These are phyloP conservation scores for Penicillium lividum DNA, from an alignment of 495 filamentous ascomycete species.

Conservation along the genomic window DNA sequence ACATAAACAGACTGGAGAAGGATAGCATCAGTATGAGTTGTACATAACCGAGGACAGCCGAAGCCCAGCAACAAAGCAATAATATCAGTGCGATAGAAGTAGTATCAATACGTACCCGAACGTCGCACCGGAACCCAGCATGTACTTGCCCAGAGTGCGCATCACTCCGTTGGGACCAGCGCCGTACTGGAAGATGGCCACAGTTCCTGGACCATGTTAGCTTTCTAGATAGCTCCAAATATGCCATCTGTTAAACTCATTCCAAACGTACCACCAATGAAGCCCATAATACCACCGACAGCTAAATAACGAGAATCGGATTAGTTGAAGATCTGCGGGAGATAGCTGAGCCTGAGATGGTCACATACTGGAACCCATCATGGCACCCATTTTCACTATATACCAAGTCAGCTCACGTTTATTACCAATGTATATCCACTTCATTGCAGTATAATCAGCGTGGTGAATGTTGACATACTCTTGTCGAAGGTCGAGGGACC, in stretches of 20 bases:
- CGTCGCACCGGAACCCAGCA: constrained; percentile 93
- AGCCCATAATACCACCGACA: constrained; percentile 93
- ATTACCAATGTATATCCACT: neutral
- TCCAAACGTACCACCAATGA: constrained; percentile 78
- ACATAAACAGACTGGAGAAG: constrained; percentile 88
- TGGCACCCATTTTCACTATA: constrained; percentile 92
- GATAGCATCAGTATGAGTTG: constrained; percentile 14
- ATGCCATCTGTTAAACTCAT: neutral
- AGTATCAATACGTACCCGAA: constrained; percentile 71
- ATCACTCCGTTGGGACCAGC: constrained; percentile 91
- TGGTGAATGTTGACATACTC: constrained; percentile 56
- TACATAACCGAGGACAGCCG: neutral
- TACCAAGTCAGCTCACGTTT: constrained; percentile 25
- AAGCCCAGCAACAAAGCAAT: constrained; percentile 1
- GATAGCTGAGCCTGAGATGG: neutral
- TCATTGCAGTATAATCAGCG: neutral
- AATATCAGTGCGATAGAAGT: neutral
- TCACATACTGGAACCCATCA: constrained; percentile 94
- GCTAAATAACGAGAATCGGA: constrained; percentile 51
- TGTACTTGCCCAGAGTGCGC: constrained; percentile 92
- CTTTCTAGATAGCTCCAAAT: neutral
- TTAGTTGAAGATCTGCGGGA: constrained; percentile 13
- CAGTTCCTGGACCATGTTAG: constrained; percentile 61
- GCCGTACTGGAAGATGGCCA: constrained; percentile 92
- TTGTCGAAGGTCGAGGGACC: constrained; percentile 86